Percentiles rank a stretch among this genome's conserved stretches.
phyloP scores from a whole-genome alignment of 345 rosid genomes.

The Eucalyptus marginata region DNA sequence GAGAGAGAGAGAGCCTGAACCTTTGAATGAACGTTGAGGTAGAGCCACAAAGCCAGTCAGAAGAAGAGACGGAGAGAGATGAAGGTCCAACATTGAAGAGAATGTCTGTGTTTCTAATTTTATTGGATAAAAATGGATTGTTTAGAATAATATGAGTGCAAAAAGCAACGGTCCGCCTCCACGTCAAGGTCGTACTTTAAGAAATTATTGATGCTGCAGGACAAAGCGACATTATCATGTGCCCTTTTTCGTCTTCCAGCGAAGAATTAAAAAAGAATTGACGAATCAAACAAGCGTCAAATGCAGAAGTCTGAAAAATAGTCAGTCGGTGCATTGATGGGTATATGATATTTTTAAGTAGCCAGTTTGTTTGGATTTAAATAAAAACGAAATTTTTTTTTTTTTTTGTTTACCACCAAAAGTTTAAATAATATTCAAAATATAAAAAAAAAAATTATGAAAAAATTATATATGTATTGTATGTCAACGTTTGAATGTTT shows the following conservation, averaged over 20 bases:
- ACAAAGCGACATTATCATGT: not conserved
- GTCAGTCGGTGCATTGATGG: not conserved
- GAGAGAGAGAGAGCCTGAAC: not conserved
- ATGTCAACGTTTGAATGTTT: not conserved
- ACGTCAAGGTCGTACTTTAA: not conserved
- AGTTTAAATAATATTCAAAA: not conserved
- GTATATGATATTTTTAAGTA: not conserved
- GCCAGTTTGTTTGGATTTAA: not conserved
- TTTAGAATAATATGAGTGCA: too few species aligned
- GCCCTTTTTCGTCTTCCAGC: not conserved
- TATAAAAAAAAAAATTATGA: not conserved
- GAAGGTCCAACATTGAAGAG: too few species aligned
- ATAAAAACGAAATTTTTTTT: too few species aligned
- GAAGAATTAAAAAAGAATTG: not conserved
- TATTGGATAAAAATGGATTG: not conserved
- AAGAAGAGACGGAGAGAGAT: too few species aligned
- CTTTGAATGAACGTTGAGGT: not conserved
- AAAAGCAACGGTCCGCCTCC: not conserved
- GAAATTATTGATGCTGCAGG: not conserved
- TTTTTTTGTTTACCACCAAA: fast-evolving
- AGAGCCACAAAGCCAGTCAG: not conserved
- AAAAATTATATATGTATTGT: not conserved
- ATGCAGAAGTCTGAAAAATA: not conserved
- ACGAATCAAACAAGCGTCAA: not conserved
- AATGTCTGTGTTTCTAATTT: too few species aligned